phyloP scores from a whole-genome alignment of 495 filamentous ascomycete genomes.

The Penicillium ucsense region DNA sequence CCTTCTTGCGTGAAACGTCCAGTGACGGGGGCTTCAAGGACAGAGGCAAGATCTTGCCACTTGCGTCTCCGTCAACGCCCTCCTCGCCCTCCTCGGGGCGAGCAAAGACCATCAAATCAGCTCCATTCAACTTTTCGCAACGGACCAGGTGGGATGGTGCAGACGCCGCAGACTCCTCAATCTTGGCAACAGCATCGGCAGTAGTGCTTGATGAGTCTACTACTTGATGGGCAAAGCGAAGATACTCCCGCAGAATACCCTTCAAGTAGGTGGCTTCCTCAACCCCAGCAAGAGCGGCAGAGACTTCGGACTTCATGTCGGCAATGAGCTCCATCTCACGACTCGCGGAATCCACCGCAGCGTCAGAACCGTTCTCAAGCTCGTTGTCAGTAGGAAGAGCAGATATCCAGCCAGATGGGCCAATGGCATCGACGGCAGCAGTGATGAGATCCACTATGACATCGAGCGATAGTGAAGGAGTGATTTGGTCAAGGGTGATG shows the following conservation, averaged over 20 bases:
- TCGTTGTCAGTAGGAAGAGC: constrained; percentile 24
- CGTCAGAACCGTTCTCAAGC: constrained; percentile 27
- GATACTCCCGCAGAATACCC: constrained; percentile 58
- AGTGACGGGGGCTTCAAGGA: constrained; percentile 60
- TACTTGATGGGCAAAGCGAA: constrained; percentile 51
- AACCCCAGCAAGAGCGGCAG: constrained; percentile 64
- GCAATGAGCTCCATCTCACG: constrained; percentile 49
- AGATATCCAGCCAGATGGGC: constrained; percentile 70
- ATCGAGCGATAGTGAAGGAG: constrained; percentile 38
- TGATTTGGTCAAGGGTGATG: constrained; percentile 41
- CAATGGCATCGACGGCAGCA: constrained; percentile 75
- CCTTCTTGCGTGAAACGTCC: constrained; percentile 44
- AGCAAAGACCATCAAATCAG: constrained; percentile 31
- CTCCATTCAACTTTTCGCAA: constrained; percentile 35
- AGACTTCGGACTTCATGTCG: constrained; percentile 63
- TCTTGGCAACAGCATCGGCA: constrained; percentile 4
- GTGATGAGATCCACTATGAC: constrained; percentile 57
- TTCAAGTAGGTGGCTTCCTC: constrained; percentile 62
- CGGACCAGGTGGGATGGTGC: constrained; percentile 19
- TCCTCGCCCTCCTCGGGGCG: constrained; percentile 23
- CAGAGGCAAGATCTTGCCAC: constrained; percentile 46
- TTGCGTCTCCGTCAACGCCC: constrained; percentile 24
- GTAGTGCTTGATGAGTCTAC: constrained; percentile 4
- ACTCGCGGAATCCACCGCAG: constrained; percentile 43
- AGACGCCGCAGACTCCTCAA: constrained; percentile 5